phyloP scores from a whole-genome alignment of 2,329 filamentous ascomycete species.

The Cryphonectria japonica region DNA sequence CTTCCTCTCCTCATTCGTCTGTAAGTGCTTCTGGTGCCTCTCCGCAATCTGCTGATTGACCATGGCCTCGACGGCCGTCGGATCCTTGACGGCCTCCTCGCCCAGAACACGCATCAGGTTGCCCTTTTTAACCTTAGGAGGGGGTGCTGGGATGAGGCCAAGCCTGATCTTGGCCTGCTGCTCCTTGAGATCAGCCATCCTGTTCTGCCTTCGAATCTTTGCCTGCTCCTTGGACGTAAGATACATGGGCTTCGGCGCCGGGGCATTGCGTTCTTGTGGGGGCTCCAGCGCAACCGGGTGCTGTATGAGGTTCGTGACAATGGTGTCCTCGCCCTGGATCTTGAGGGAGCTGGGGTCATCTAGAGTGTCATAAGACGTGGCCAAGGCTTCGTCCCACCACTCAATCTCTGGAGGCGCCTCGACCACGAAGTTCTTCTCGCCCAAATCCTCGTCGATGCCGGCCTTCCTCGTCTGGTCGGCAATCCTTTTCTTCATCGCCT shows the following conservation, averaged over 20 bases:
- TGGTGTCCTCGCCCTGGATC: constrained; percentile 76
- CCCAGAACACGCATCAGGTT: constrained; percentile 98
- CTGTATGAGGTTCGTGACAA: constrained; percentile 89
- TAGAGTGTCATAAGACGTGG: constrained; percentile 75
- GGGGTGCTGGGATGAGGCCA: constrained; percentile 84
- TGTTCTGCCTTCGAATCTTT: constrained; percentile 84
- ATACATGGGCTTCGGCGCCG: constrained; percentile 85
- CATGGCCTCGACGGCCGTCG: constrained; percentile 92
- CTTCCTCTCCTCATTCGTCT: constrained; percentile 81
- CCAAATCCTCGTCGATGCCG: constrained; percentile 89
- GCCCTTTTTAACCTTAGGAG: constrained; percentile 94
- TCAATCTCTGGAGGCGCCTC: constrained; percentile 85
- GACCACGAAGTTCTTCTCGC: constrained; percentile 87
- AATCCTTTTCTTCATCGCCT: constrained; percentile 93
- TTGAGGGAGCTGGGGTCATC: constrained; percentile 69
- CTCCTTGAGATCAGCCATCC: constrained; percentile 93
- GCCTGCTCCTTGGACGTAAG: constrained; percentile 89
- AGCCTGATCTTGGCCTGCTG: constrained; percentile 94
- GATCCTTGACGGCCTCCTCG: constrained; percentile 89
- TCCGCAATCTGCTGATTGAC: constrained; percentile 93
- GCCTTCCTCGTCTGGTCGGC: constrained; percentile 84
- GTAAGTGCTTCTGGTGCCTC: constrained; percentile 76
- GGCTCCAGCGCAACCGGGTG: constrained; percentile 91
- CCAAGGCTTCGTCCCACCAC: constrained; percentile 95
- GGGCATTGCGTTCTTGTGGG: constrained; percentile 82